Evolutionary conservation across 768 basidiomycete genomes (phyloP), one percentile per base, ranked within the genome.

Genomic region (Suillus cothurnatus): DNA sequence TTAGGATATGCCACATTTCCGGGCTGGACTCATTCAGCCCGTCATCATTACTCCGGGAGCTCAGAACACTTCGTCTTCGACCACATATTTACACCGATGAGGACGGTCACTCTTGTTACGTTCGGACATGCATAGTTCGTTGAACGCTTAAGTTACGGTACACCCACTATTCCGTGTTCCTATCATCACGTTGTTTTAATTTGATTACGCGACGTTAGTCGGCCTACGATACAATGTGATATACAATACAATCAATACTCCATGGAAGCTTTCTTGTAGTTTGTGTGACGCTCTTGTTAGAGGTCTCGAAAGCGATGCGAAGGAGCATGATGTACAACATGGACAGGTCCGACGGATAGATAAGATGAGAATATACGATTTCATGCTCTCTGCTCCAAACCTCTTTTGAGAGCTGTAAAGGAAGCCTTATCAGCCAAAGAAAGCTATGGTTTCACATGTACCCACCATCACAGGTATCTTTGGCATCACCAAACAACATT

Each of bases 401-500:
- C 85, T 53, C 82, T 83, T 73, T 88, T 88, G 73, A 88, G 84
- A 53, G 87, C 87, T 88, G 65, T 7, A 43, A 26, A 23, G 26
- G 17, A 28, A n/a, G 31, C 15, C 2, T 32, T 9, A 19, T 21
- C 7, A 28, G 23, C 21, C 36, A 6, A 11, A 34, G 38, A 63
- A 56, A 2, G 17, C 26, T 28, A 39, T 53, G 45, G 26, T 56
- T 17, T 34, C 15, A 17, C 7, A 19, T 26, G 65, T 38, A 68
- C 80, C 69, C 65, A 90, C 91, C 93, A 76, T 95, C 94, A 70
- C 94, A 95, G 36, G 90, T 92, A 71, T 92, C 91, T 73, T 94
- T 94, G 39, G 94, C 94, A 75, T 95, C 94, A 52, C 94, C 94
- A 70, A 95, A 95, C 67, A 95, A 71, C 94, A 95, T 95, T 79